Evolutionary conservation across 805 yeast species (phyloP), one percentile per base, ranked within the genome.

Genomic region (Saccharomyces mikatae): DNA sequence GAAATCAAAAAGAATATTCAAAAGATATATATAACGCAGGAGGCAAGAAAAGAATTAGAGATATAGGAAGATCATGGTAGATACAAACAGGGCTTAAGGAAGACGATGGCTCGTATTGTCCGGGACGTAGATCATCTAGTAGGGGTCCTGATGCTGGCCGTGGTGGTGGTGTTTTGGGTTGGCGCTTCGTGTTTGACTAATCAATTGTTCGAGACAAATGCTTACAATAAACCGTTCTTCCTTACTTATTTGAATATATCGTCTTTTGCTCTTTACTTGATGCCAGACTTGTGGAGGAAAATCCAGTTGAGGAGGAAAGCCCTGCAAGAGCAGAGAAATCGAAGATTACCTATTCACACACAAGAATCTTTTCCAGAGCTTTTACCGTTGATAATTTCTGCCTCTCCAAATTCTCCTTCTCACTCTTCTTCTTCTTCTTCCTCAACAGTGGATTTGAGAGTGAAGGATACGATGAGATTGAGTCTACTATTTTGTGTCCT

Each of bases 221-320:
- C 76, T 30, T 91, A 87, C 69, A 71, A 87, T 48, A 92, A 91
- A 69, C 97, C 98, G n/a, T 89, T 88, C 64, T 79, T 90, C 56
- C 85, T 91, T 60, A 91, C 98, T 2, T 91, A 90, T 73, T 68
- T 90, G 61, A 90, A 89, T 71, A 89, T 97, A 0, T 83, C 89
- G 1, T 80, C 91, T 3, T 91, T 91, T 68, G 74, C 81, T 6
- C 72, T 91, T 49, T 91, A 91, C 66, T 72, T 91, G 52, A 68
- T 85, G 46, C 90, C 92, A 1, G 24, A 77, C 11, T 10, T 48
- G 8, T 64, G 31, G 55, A 58, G 51, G 66, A 65, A 36, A 52
- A 66, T 6, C 21, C 60, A 44, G 46, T 59, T n/a, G 68, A 71
- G 47, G 62, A 61, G 47, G 64, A 61, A 47, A 63, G 60, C 30